These are phyloP conservation scores for Trichophyton rubrum DNA, from an alignment of 2,329 filamentous ascomycete genomes.

Conservation along the genomic window DNA sequence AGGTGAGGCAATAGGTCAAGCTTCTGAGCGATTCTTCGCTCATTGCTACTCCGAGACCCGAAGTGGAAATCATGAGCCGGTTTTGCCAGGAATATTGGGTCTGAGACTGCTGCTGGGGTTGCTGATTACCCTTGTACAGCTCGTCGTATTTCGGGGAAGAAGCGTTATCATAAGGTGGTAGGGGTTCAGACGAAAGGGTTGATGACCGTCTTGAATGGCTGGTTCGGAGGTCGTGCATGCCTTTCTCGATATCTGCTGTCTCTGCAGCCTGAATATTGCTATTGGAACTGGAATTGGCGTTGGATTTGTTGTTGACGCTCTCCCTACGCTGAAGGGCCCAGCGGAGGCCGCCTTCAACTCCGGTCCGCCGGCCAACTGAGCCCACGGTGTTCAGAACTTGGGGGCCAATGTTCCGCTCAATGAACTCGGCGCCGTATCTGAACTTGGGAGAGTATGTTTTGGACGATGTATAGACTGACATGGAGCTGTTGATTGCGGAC, in stretches of 20 bases:
- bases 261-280: slow-evolving; percentile 21
- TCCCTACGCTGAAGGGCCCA: slow-evolving; percentile 55
- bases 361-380: slow-evolving; percentile 69
- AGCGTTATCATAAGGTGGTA: slow-evolving; percentile 74
- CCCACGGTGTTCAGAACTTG: slow-evolving; percentile 79
- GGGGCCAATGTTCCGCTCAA: slow-evolving; percentile 71
- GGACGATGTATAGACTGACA: slow-evolving; percentile 72
- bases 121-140: slow-evolving; percentile 26
- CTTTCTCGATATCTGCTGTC: slow-evolving; percentile 41
- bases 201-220: slow-evolving; percentile 43
- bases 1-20: slow-evolving; percentile 69
- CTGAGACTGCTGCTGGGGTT: slow-evolving; percentile 20
- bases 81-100: slow-evolving; percentile 55
- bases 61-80: slow-evolving; percentile 77
- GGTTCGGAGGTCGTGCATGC: slow-evolving; percentile 16
- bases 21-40: slow-evolving; percentile 75
- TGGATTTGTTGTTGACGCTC: slow-evolving; percentile 12
- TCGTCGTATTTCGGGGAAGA: slow-evolving; percentile 55
- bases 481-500: slow-evolving; percentile 69
- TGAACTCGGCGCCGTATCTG: slow-evolving; percentile 77
- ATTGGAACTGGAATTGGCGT: slow-evolving; percentile 14
- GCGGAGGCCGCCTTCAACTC: slow-evolving; percentile 73
- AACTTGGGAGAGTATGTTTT: slow-evolving; percentile 87
- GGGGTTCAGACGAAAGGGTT: slow-evolving; percentile 56
- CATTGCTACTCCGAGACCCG: slow-evolving; percentile 80